phyloP scores from a whole-genome alignment of 352 stramenopile species.

The Globisporangium paroecandrum region DNA sequence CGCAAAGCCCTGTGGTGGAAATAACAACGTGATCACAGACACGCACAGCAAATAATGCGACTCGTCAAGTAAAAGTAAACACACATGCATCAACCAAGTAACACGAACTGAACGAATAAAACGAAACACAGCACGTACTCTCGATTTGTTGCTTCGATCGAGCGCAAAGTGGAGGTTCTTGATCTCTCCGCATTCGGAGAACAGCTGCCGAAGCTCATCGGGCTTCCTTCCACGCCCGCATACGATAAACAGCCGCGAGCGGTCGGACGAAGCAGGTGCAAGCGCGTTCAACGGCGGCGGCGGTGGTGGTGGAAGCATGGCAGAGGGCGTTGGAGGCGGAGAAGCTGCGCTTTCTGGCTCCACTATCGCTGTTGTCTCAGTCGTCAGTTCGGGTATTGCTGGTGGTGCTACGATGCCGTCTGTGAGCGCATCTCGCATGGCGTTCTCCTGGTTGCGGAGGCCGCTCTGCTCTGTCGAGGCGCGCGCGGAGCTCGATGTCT shows the following conservation, averaged over 20 bases:
- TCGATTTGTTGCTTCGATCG: slow-evolving; percentile 74
- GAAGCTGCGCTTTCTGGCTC: not conserved
- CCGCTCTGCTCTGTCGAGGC: not conserved
- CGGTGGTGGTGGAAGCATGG: not conserved
- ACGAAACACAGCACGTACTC: slow-evolving; percentile 26
- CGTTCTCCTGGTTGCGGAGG: not conserved
- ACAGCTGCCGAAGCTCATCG: slow-evolving; percentile 63
- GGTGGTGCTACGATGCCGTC: not conserved
- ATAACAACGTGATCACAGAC: not conserved
- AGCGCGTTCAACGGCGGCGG: not conserved
- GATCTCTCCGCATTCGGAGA: slow-evolving; percentile 53
- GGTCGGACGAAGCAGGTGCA: not conserved
- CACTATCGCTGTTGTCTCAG: slow-evolving; percentile 3
- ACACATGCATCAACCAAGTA: not conserved
- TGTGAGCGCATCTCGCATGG: not conserved
- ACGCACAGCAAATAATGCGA: not conserved
- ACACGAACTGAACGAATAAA: not conserved
- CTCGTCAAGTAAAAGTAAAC: not conserved
- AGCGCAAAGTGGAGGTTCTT: slow-evolving; percentile 67
- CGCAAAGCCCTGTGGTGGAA: slow-evolving; percentile 53
- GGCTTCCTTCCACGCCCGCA: slow-evolving; percentile 61
- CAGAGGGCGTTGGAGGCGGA: not conserved
- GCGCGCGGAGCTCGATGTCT: not conserved
- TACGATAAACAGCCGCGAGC: slow-evolving; percentile 59
- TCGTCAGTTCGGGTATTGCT: not conserved